Evolutionary conservation across 352 stramenopile genomes (phyloP), one percentile per base, ranked within the genome.

Genomic region (Hyaloperonospora brassicae): DNA sequence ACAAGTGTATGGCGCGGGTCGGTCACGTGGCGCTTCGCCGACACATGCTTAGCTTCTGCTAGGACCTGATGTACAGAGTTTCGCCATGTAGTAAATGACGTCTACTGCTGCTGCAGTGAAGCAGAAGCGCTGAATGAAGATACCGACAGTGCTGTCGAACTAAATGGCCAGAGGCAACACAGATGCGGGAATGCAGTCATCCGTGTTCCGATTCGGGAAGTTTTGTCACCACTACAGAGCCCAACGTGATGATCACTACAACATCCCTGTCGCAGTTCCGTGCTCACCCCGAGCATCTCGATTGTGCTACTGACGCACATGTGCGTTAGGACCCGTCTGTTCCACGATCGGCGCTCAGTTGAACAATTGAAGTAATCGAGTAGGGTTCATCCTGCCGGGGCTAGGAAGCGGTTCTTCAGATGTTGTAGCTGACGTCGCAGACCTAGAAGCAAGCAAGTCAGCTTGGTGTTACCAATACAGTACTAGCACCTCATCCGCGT

Each of bases 101-200:
- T 49, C 54, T 92, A 14, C 51, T 87, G 14, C 64, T 85, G 46
- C 68, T 75, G 17, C 17, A 17, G 17, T 17, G 27, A 86, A 83
- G 49, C 76, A 92, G 35, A 79, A 89, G 47, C 89, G 81, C 79
- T 67, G 81, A 47, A 76, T 36, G 76, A 77, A 41, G 75, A 89
- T 55, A 57, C 87, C 25, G 88, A 92, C 52, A 36, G 66, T 21
- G 55, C 59, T 22, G 72, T 92, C 45, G 81, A 79, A 5, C 79
- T 79, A 21, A 62, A 79, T 51, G 77, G 89, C 44, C 64, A 81
- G 31, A 87, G 79, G 75, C 59, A 87, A 48, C 85, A 77, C 44
- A 62, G 63, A 1, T 89, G 81, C 79, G 76, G 77, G 1, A 77
- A 79, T 58, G 46, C 69, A 34, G 8, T 34, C 27, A 34, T 8